phyloP scores from a whole-genome alignment of 495 filamentous ascomycete genomes.

The Hyaloscypha finlandica region DNA sequence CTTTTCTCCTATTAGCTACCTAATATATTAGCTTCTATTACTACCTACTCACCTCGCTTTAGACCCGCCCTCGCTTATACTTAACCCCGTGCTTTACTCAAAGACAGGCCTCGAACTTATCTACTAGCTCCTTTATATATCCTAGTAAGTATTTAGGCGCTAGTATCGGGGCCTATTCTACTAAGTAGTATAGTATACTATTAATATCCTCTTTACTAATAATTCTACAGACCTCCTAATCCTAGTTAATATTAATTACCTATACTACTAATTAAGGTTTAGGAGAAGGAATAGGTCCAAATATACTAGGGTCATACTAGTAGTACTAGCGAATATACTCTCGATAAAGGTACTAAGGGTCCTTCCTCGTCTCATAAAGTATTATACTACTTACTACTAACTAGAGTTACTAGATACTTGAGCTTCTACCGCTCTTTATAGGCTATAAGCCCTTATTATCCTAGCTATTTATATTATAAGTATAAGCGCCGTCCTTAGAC shows the following conservation, averaged over 20 bases:
- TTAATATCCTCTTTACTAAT: slow-evolving; percentile 24
- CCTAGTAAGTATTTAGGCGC: slow-evolving; percentile 21
- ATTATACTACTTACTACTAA: slow-evolving; percentile 16
- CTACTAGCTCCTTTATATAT: slow-evolving; percentile 27
- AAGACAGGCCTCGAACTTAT: slow-evolving; percentile 26
- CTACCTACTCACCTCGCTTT: slow-evolving; percentile 1
- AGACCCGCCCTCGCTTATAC: slow-evolving; percentile 6
- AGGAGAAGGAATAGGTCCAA: too few relatives aligned
- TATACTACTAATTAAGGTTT: too few relatives aligned
- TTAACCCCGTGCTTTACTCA: slow-evolving; percentile 13
- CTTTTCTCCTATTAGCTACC: slow-evolving; percentile 13
- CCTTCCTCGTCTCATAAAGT: too few relatives aligned
- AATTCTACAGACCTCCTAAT: slow-evolving; percentile 24
- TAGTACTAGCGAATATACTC: too few relatives aligned
- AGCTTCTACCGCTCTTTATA: too few relatives aligned
- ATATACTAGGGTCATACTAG: too few relatives aligned
- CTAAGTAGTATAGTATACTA: slow-evolving; percentile 27
- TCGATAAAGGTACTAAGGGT: too few relatives aligned
- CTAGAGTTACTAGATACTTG: background rate
- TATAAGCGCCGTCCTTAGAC: too few relatives aligned
- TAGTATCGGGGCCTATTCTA: slow-evolving; percentile 22
- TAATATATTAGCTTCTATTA: slow-evolving; percentile 3
- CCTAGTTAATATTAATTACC: slow-evolving; percentile 9
- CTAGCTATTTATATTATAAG: too few relatives aligned
- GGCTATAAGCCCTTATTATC: too few relatives aligned